Evolutionary conservation across 345 rosid species (phyloP), one percentile per base, ranked within the genome.

Genomic region (Heritiera littoralis): DNA sequence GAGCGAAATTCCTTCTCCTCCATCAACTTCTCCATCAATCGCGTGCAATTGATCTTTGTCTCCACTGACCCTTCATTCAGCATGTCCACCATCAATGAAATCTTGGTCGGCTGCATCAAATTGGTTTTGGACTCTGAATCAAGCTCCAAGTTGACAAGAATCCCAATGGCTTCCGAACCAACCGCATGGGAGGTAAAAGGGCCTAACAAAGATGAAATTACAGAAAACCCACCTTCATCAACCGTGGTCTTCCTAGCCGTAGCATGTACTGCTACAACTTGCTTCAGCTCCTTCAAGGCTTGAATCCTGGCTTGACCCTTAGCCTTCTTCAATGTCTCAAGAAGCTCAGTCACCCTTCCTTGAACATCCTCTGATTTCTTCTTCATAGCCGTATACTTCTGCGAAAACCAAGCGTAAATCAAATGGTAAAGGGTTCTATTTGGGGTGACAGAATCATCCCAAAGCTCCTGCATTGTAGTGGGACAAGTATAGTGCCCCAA

Each of bases 401-500:
- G 93, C 20, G 90, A 85, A 74, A 90, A 92, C 93, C 96, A 92
- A 80, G 89, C 88, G 65, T 83, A 80, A 78, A 90, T 92, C 76
- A 92, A 87, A 58, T 92, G 93, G 54, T 87, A 79, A 52, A 91
- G 90, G 18, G 95, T 91, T 64, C 74, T 88, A 74, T 91, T 89
- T 6, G 95, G 90, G 3, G 93, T 91, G 38, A 91, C 45, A 12
- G 90, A 80, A 75, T 89, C 88, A 69, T 88, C 93, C 95, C 95
- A 91, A 6, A 89, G 91, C 85, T 91, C 95, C 74, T 91, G 93
- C 93, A 91, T 91, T 65, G 93, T 91, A 6, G 93, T 89, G 61
- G 95, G 95, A 75, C 95, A 91, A 72, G 93, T 91, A 41, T 80
- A 86, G 48, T 86, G 95, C 28, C 95, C 93, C 82, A 91, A 76